Conservation (phyloP, 169 alveolate species). For the Cryptosporidium sp. region DNA sequence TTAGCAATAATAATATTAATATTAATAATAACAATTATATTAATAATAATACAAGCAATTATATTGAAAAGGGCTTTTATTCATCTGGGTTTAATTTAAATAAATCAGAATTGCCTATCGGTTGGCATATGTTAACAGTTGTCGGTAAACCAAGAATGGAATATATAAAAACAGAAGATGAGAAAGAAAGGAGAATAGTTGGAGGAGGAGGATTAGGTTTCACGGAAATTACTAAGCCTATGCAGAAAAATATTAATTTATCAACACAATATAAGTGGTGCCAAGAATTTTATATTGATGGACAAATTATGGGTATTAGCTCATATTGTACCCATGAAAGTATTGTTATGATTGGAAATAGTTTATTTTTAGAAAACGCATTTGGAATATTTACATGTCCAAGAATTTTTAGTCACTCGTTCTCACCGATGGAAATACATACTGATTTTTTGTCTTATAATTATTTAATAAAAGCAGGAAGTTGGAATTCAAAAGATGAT, state of each 20-base stretch:
- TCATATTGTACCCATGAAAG: constrained; percentile 68
- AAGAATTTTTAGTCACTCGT: constrained; percentile 52
- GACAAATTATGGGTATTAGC: constrained; percentile 75
- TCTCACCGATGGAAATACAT: constrained; percentile 64
- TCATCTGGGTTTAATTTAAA: constrained; percentile 64
- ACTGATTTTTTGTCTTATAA: constrained; percentile 71
- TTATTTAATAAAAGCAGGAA: constrained; percentile 64
- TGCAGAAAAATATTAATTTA: constrained; percentile 56
- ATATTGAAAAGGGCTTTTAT: constrained; percentile 35
- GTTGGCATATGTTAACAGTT: constrained; percentile 74
- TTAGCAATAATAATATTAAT: constrained; percentile 15
- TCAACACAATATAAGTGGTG: constrained; percentile 52
- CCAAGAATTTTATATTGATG: constrained; percentile 70
- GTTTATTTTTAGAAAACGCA: constrained; percentile 68
- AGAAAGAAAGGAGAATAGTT: constrained; percentile 28
- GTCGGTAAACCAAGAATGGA: constrained; percentile 70
- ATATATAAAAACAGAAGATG: constrained; percentile 12
- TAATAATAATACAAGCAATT: neutral
- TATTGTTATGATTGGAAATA: constrained; percentile 67
- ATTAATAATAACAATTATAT: neutral
- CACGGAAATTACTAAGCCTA: constrained; percentile 49
- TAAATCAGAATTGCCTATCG: constrained; percentile 58
- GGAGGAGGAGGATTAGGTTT: constrained; percentile 67
- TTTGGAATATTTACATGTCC: constrained; percentile 74
- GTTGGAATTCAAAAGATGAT: constrained; percentile 72